These are phyloP conservation scores for Linnemannia hyalina DNA, from an alignment of 192 early-diverging fungal species.

Conservation along the genomic window DNA sequence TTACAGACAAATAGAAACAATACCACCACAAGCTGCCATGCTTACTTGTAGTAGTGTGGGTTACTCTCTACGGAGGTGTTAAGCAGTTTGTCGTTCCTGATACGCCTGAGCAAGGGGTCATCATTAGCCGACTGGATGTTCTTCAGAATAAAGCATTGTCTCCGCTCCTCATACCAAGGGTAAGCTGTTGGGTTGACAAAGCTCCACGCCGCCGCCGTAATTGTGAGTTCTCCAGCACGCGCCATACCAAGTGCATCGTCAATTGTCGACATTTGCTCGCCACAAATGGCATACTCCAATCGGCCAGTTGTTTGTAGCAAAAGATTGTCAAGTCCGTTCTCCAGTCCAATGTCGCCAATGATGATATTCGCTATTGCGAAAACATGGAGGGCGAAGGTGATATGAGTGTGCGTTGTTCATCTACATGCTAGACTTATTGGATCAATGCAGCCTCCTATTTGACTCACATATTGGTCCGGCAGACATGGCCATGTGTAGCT, in stretches of 20 bases:
- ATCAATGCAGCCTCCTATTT: not conserved
- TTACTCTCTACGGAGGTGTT: conserved; percentile 45
- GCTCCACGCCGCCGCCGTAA: conserved; percentile 50
- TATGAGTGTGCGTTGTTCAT: not conserved
- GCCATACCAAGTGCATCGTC: conserved; percentile 58
- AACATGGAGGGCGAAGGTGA: not conserved
- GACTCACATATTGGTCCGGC: conserved; percentile 59
- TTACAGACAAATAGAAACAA: not conserved
- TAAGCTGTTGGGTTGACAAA: conserved; percentile 37
- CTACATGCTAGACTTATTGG: not conserved
- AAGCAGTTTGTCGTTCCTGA: conserved; percentile 35
- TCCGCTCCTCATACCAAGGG: conserved; percentile 44
- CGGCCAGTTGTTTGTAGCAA: conserved; percentile 50
- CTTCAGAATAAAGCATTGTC: conserved; percentile 49
- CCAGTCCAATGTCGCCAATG: conserved; percentile 51
- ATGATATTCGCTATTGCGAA: conserved; percentile 45
- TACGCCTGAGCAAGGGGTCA: conserved; percentile 14
- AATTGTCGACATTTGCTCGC: conserved; percentile 58
- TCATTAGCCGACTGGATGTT: conserved; percentile 2
- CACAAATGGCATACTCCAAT: conserved; percentile 64
- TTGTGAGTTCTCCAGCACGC: conserved; percentile 61
- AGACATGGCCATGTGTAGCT: conserved; percentile 61
- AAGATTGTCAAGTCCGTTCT: conserved; percentile 18
- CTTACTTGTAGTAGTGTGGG: conserved; percentile 61
- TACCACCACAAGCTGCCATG: not conserved